Base-by-base conservation (phyloP, 1,139 yeast species). In the Kodamaea derodonti region DNA sequence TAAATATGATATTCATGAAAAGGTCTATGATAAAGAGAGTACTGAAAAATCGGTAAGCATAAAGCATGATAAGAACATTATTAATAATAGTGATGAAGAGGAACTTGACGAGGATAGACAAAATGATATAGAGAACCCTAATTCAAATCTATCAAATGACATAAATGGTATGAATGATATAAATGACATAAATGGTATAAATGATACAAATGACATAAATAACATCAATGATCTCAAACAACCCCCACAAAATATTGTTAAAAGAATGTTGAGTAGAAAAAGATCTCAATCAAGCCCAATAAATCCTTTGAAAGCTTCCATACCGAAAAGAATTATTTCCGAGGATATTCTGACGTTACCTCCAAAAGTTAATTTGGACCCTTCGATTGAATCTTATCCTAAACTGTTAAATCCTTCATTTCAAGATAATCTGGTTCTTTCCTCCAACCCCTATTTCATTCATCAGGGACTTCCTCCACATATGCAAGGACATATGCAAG, bases 401-500 rank as follows among this genome's bases (percentile, higher is more conserved):
- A n/a, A n/a, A n/a, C n/a, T n/a, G n/a, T n/a, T n/a, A n/a, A n/a
- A n/a, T n/a, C 22, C 22, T 7, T 18, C 22, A 7, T 7, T 9
- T 18, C 9, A 18, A 4, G 45, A 44, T 7, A 56, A 61, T 35
- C 62, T 64, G 0, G 61, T 65, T 8, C 62, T 66, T n/a, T 52
- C 60, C 3, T 61, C 72, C 4, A 75, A 66, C 45, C 66, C 72
- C 33, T 70, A 72, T 49, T 75, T 75, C 51, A 72, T 70, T 4
- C 74, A 72, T 43, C 80, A 75, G 43, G 81, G 81, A 0, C 51
- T 71, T 8, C 80, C 80, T 3, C 77, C 76, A 4, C 80, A 75
- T 45, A 53, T 65, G 31, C 58, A 44, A 4, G 40, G 34, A 29
- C 35, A 29, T 29, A 33, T 20, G 9, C 22, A 18, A 7, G 6